Conservation (phyloP, 139 green algal species). For the Volvox africanus region DNA sequence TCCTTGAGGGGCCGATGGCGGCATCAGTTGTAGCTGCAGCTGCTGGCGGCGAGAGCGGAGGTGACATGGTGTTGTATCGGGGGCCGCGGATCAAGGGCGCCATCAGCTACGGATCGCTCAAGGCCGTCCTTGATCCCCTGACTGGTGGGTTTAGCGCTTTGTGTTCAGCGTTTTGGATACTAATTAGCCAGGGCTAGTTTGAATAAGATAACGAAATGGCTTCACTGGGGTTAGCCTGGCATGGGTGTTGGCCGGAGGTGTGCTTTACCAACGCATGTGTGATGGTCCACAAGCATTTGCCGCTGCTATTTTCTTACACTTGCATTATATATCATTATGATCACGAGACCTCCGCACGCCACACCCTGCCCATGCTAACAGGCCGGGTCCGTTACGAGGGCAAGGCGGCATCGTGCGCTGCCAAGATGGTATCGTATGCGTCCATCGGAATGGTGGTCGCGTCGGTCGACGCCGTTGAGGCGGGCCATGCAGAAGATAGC, state of each 20-base stretch:
- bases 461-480: conserved; percentile 25
- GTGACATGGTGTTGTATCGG: conserved; percentile 11
- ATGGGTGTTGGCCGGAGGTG: no score
- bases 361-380: background rate
- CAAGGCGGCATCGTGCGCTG: background rate
- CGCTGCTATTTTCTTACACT: no score
- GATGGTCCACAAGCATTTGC: no score
- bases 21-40: no score
- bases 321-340: no score
- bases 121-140: conserved; percentile 22
- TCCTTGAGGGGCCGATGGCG: background rate
- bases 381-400: conserved; percentile 42
- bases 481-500: conserved; percentile 1
- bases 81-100: conserved; percentile 42
- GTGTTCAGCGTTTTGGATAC: no score
- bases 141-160: background rate
- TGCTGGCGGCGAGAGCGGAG: background rate
- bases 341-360: no score
- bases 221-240: no score
- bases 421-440: conserved; percentile 31
- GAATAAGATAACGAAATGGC: no score
- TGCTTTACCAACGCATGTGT: no score
- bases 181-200: no score
- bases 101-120: background rate
- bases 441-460: conserved; percentile 41